These are phyloP conservation scores for Crinitomyces ghanaensis DNA, from an alignment of 805 yeast genomes.

Conservation along the genomic window DNA sequence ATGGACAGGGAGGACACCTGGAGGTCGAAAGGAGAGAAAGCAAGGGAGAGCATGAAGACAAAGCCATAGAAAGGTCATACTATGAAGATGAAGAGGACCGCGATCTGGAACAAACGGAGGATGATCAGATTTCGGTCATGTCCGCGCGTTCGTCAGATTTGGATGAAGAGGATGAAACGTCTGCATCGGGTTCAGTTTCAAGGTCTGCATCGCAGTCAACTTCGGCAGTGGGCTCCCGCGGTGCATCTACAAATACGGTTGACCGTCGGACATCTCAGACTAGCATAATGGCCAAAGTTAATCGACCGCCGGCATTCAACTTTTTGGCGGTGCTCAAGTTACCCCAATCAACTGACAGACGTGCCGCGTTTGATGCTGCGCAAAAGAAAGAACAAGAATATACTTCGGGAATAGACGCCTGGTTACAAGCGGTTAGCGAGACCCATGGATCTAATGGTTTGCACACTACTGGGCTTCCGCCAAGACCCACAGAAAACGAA, in stretches of 20 bases:
- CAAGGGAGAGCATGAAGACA: no score
- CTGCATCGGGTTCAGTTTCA: not conserved
- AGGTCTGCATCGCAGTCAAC: not conserved
- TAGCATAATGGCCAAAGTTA: conserved; percentile 13
- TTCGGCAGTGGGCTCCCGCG: not conserved
- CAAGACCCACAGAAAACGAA: conserved; percentile 1
- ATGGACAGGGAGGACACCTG: no score
- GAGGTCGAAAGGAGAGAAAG: no score
- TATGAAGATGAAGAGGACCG: no score
- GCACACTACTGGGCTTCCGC: not conserved
- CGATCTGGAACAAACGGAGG: no score
- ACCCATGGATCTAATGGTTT: no score
- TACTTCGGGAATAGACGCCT: conserved; percentile 24
- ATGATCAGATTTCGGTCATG: no score
- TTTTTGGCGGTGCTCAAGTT: conserved; percentile 22
- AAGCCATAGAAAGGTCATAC: no score
- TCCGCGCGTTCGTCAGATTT: no score
- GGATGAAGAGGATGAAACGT: no score
- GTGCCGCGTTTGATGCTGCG: conserved; percentile 19
- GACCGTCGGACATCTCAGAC: no score
- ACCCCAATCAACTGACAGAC: conserved; percentile 20
- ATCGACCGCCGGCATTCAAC: conserved; percentile 25
- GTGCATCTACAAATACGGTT: conserved; percentile 1
- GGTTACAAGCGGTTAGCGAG: conserved; percentile 15
- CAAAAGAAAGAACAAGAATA: conserved; percentile 24